Percentiles rank a stretch among this genome's conserved stretches.
Conservation (phyloP, 78 protist genomes). For the slime mould (Dictyostelium discoideum) region dicty_2.7 NC_007088.5:3880501-3881000, state of each 20-base stretch:
- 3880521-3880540: conserved; percentile 85
- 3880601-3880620: conserved; percentile 67
- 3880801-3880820: conserved; percentile 85
- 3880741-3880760: too few species aligned
- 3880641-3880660: conserved; percentile 66
- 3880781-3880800: conserved; percentile 36
- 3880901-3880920: conserved; percentile 14
- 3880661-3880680: conserved; percentile 39
- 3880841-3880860: conserved; percentile 75
- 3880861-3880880: not conserved
- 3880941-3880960: conserved; percentile 18
- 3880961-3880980: conserved; percentile 5
- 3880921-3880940: conserved; percentile 4
- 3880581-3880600: conserved; percentile 73
- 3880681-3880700: not conserved
- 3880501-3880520: conserved; percentile 54
- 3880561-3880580: conserved; percentile 37
- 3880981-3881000: not conserved
- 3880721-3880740: too few species aligned
- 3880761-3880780: too few species aligned
- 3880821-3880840: conserved; percentile 85
- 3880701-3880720: too few species aligned
- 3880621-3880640: conserved; percentile 61
- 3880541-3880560: conserved; percentile 88
- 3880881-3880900: conserved; percentile 14